Evolutionary conservation across 306 rosid species (phyloP), one percentile per base, ranked within the genome.

Genomic region (Acacia acuminata): DNA sequence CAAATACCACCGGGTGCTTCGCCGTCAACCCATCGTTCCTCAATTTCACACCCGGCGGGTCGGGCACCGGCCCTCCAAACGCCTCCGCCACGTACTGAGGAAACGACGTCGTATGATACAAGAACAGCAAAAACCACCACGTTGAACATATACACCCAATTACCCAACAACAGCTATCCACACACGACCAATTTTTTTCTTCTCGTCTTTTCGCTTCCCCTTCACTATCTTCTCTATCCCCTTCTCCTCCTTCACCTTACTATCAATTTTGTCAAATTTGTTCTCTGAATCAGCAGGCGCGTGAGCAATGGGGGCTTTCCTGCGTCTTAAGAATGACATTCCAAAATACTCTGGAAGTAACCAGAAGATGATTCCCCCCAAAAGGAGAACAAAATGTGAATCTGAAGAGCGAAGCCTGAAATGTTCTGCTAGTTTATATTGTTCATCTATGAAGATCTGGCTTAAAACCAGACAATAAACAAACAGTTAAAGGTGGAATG

Each of bases 11-110:
- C 2, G 70, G 70, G n/a, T 64, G 70, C 70, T 64, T 64, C 10
- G 70, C 70, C 70, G 40, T 30, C n/a, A 64, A 14, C 7, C 70
- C 70, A 42, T 64, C 10, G n/a, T 64, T 64, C 70, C 42, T 30
- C 43, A 64, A 32, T 32, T 64, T 64, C 70, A 64, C 42, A 6
- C 70, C 70, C 4, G 70, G 70, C 7, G 70, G 70, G 11, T 64
- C 70, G n/a, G 42, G 70, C 42, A 64, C 16, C 2, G 70, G 70
- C 42, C 9, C 70, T 64, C 70, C 70, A 30, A 64, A 30, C 15
- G 70, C 70, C 70, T 64, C 70, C 42, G 70, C 70, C 43, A 64
- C 70, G 7, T 27, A 27, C 42, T 64, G 70, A 64, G 70, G 70
- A 64, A 64, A 27, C 1, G 70, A 64, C 42, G 70, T 42, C 40